phyloP scores from a whole-genome alignment of 306 rosid species.

The Cicer bijugum region DNA sequence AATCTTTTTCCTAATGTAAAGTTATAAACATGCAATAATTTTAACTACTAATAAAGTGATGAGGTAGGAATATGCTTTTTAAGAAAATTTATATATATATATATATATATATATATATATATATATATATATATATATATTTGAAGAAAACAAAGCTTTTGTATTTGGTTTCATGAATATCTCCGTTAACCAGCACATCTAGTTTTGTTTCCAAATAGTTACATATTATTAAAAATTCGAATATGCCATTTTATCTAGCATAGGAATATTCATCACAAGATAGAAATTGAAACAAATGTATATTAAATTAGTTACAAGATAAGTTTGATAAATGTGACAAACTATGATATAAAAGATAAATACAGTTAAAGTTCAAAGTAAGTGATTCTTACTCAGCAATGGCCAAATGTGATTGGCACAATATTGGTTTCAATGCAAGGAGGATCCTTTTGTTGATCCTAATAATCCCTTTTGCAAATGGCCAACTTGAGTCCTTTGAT shows the following conservation, averaged over 20 bases:
- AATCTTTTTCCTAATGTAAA: no score
- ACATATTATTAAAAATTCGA: neutral
- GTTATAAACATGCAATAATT: no score
- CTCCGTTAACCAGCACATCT: neutral
- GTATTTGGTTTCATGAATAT: slow-evolving; percentile 1
- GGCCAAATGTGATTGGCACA: neutral
- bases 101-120: no score
- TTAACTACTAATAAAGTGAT: no score
- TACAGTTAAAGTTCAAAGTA: neutral
- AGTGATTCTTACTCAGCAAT: slow-evolving; percentile 13
- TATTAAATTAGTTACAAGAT: neutral
- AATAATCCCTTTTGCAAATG: slow-evolving; percentile 23
- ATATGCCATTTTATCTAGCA: slow-evolving; percentile 1
- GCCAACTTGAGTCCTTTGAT: slow-evolving; percentile 15
- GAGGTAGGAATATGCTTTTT: no score
- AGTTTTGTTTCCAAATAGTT: neutral
- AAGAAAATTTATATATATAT: no score
- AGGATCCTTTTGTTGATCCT: slow-evolving; percentile 11
- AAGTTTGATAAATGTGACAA: no score
- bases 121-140: no score
- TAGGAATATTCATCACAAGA: neutral
- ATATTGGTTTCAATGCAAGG: neutral
- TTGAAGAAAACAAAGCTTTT: neutral
- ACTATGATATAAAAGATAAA: no score
- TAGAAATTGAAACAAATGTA: no score